Evolutionary conservation across 2,329 filamentous ascomycete genomes (phyloP), one percentile per base, ranked within the genome.

Genomic region (Fusarium succisae): DNA sequence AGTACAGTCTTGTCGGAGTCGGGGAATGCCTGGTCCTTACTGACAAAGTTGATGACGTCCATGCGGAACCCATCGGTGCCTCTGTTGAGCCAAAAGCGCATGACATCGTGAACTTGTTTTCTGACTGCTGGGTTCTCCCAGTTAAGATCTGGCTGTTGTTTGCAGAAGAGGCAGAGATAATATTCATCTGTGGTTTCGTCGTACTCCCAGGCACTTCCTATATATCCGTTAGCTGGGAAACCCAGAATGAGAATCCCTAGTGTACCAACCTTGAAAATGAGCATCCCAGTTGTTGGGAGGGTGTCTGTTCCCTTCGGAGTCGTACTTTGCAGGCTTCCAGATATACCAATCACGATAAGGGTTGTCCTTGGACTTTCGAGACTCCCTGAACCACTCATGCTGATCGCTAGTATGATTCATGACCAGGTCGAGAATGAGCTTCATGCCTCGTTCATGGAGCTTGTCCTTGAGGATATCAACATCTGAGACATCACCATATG

Each of bases 111-210:
- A 5, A 93, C 90, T 5, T 91, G 91, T 63, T 87, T 82, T 39
- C 92, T 87, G 7, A 93, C 90, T 2, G 87, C 87, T 0, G 86
- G 86, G 76, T 92, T 91, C 78, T 94, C 91, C 92, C 92, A 95
- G 82, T 95, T 95, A 45, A 95, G 87, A 73, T 95, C 93, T 1
- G 93, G 93, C 79, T 94, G 93, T 73, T 92, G 89, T 9, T 87
- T 87, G 47, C 89, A 89, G 81, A 93, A 95, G 37, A 95, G 87
- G 70, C 90, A 89, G 3, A 94, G 88, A 78, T 93, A 89, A 77
- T 87, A 88, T 71, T 88, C 85, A 17, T 82, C 80, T 1, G 86
- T 87, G 18, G 80, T 69, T 74, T 87, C 85, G 66, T 88, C 86
- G 47, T 85, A 89, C 54, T 85, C 82, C 86, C 86, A 88, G 4